Base-by-base conservation (phyloP, 352 stramenopile genomes). In the Phytophthora chlamydospora region DNA sequence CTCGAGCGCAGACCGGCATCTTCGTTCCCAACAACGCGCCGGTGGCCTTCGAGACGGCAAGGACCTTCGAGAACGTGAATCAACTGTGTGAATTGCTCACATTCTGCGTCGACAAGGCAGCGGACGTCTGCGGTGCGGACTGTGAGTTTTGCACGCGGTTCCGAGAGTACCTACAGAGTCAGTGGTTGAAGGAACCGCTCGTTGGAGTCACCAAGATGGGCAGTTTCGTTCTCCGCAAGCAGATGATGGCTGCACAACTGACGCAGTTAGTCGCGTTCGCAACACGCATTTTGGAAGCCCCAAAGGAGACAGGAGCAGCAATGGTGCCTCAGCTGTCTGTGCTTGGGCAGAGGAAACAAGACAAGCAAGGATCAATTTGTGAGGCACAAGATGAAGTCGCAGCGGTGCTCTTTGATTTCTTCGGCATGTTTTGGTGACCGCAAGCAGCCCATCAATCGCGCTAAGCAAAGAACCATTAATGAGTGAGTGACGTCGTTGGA, bases 341-440 rank as follows among this genome's bases (percentile, higher is more conserved):
- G 3, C 29, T 65, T 46, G 21, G 40, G 29, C 38, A 21, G 2
- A 29, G 8, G 11, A 2, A 45, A 27, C 12, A 46, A 44, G 24
- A 46, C 1, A 24, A 43, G 9, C 38, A n/a, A n/a, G n/a, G n/a
- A n/a, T n/a, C n/a, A n/a, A n/a, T n/a, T n/a, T n/a, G n/a, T n/a
- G 21, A 31, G 2, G 49, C 51, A 13, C 43, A 55, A 41, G 51
- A 57, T 11, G 33, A 66, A 11, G 38, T 66, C 1, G 50, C 32
- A 4, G 45, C 49, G 16, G 62, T 71, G 16, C 36, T 71, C 11
- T 62, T 42, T 38, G 57, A 71, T 32, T 71, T 67, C 40, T 62
- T 71, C 29, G 34, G 53, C 11, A 31, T 47, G 0, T 55, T 64
- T 51, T 19, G 13, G 29, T 13, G 13, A 38, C 21, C 6, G 24